Evolutionary conservation across 1,284 basidiomycete genomes (phyloP).

Genomic region (Amylostereum areolatum): DNA sequence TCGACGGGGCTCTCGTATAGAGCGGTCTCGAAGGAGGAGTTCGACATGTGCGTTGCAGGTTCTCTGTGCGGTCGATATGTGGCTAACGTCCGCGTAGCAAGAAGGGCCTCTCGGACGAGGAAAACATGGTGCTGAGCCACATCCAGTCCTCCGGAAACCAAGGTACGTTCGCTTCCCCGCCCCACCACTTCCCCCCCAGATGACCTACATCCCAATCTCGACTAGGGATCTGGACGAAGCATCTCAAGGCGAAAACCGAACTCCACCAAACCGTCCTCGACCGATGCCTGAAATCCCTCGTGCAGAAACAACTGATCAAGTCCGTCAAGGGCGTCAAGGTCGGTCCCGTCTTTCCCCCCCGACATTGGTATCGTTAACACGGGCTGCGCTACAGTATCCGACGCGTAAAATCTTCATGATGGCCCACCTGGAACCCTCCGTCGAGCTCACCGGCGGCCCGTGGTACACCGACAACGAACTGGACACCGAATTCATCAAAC

Average conservation of each 20-base stretch:
- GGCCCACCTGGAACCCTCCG: slow-evolving; percentile 79
- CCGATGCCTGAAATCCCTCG: slow-evolving; percentile 79
- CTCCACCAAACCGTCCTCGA: slow-evolving; percentile 87
- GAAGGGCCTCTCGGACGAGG: slow-evolving; percentile 73
- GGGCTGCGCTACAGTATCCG: slow-evolving; percentile 49
- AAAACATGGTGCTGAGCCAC: slow-evolving; percentile 71
- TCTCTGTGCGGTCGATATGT: slow-evolving; percentile 5
- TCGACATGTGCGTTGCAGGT: slow-evolving; percentile 58
- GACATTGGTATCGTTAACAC: neutral
- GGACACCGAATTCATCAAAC: slow-evolving; percentile 86
- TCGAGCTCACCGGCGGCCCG: slow-evolving; percentile 86
- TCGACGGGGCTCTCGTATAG: slow-evolving; percentile 62
- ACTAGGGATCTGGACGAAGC: slow-evolving; percentile 89
- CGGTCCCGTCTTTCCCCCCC: slow-evolving; percentile 15
- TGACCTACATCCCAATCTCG: neutral
- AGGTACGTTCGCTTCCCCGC: slow-evolving; percentile 38
- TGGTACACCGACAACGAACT: slow-evolving; percentile 96
- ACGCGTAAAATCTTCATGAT: slow-evolving; percentile 96
- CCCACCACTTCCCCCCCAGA: neutral
- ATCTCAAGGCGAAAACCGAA: slow-evolving; percentile 83
- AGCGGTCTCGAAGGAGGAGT: slow-evolving; percentile 72
- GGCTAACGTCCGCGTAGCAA: slow-evolving; percentile 41
- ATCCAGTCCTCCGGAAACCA: slow-evolving; percentile 74
- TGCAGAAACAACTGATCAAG: slow-evolving; percentile 82
- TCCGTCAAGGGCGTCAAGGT: slow-evolving; percentile 86